Base-by-base conservation (phyloP, 2,329 filamentous ascomycete genomes). In the Calonectria naviculata region DNA sequence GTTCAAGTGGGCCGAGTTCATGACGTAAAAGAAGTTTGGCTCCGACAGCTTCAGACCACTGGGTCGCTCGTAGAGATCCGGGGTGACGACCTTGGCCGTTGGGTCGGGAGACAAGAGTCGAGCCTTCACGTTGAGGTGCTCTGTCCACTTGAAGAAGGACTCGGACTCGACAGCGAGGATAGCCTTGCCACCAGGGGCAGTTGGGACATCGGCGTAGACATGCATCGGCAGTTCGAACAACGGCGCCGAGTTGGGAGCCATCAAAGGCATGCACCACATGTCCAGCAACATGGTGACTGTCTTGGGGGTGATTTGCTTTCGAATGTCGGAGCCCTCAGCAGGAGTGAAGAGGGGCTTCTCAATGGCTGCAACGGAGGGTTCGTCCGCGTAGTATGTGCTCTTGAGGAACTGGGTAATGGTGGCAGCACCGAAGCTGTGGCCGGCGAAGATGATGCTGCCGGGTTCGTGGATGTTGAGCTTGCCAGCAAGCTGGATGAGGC, bases 391-490 rank as follows among this genome's bases (percentile, higher is more conserved):
- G 85, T 92, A 96, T 13, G 93, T 90, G 63, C 90, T 93, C 84
- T 97, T 97, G 61, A 96, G 84, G 66, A 97, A 89, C 79, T 97
- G 95, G 2, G 93, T 88, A 24, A 90, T 86, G 0, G 93, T 94
- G 1, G 93, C 89, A 1, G 92, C 93, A 26, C 95, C 95, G 75
- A 97, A 97, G 21, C 92, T 95, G 81, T 97, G 95, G 5, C 95
- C 95, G 0, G 89, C 90, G 80, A 94, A 96, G 47, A 92, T 89
- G 54, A 97, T 91, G 64, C 88, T 90, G 1, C 94, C 94, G 0
- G 94, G 93, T 10, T 89, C 87, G 70, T 92, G 90, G 5, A 97
- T 88, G 72, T 94, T 88, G 56, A 97, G 87, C 65, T 84, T 85
- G n/a, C 85, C 84, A 29, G 85, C 81, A 71, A 97, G 93, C 78